These are phyloP conservation scores for Gryganskiella cystojenkinii DNA, from an alignment of 192 early-diverging fungal species.

Conservation along the genomic window DNA sequence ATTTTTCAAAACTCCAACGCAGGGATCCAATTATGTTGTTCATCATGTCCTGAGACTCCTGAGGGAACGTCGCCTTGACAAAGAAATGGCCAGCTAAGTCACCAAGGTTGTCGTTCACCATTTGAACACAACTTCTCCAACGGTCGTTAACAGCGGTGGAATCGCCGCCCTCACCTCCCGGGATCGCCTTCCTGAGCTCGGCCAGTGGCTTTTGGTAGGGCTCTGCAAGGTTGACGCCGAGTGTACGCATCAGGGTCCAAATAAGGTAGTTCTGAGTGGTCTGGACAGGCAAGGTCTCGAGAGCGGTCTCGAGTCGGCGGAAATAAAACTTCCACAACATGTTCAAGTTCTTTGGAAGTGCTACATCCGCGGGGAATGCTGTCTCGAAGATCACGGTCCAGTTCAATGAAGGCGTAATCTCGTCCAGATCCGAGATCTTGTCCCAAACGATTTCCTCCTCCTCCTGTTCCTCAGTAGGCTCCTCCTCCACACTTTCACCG, in stretches of 20 bases:
- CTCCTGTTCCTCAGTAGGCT: background rate
- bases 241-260: conserved; percentile 57
- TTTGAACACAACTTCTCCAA: conserved; percentile 32
- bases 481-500: background rate
- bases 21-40: conserved; percentile 55
- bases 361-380: conserved; percentile 21
- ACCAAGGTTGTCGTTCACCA: conserved; percentile 42
- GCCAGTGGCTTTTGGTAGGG: conserved; percentile 43
- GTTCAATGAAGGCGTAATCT: conserved; percentile 37
- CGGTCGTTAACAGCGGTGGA: conserved; percentile 21
- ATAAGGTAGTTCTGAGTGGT: conserved; percentile 59
- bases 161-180: background rate
- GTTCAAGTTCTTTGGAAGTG: conserved; percentile 36
- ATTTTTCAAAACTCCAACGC: conserved; percentile 48
- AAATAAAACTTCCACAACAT: conserved; percentile 45
- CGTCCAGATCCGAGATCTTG: conserved; percentile 38
- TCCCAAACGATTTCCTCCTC: conserved; percentile 14
- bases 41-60: conserved; percentile 44
- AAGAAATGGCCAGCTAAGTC: conserved; percentile 61
- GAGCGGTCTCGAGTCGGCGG: conserved; percentile 10
- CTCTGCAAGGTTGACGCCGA: conserved; percentile 49
- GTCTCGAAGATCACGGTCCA: conserved; percentile 53
- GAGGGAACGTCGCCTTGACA: conserved; percentile 51
- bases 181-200: conserved; percentile 22
- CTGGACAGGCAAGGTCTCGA: conserved; percentile 12